A percentile compares a stretch with the other conserved stretches of the same genome.
These are phyloP conservation scores for Stentor roeselii DNA, from an alignment of 73 alveolate species.

Conservation along the genomic window DNA sequence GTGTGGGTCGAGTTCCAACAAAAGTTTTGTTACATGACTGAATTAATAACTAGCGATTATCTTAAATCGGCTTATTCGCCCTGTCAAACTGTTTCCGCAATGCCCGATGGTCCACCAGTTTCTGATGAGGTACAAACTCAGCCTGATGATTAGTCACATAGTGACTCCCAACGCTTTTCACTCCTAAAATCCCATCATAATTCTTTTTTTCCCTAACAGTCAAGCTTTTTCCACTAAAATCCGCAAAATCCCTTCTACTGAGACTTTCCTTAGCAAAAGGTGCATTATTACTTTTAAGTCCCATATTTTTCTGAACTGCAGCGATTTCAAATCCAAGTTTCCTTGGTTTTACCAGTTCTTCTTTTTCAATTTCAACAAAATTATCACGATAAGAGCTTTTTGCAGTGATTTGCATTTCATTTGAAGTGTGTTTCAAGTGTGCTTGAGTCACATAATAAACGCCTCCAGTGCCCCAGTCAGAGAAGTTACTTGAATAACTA, in stretches of 20 bases:
- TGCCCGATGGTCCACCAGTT: background rate
- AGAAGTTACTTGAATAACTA: background rate
- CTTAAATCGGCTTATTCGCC: background rate
- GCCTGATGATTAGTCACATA: background rate
- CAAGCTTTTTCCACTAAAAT: background rate
- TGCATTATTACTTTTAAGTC: background rate
- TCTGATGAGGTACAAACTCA: background rate
- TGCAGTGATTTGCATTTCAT: background rate
- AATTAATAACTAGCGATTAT: too few relatives aligned
- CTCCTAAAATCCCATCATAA: background rate
- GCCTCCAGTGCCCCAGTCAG: slow-evolving; percentile 11
- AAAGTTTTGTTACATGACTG: background rate
- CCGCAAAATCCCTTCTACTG: slow-evolving; percentile 11
- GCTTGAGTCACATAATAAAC: slow-evolving; percentile 23
- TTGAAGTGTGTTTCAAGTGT: background rate
- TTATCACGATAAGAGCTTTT: background rate
- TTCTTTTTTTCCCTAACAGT: background rate
- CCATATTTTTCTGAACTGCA: background rate
- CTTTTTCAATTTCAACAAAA: background rate
- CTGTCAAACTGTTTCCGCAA: background rate
- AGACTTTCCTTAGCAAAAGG: background rate
- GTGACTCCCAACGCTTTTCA: background rate
- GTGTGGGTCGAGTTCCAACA: background rate
- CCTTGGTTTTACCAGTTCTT: background rate
- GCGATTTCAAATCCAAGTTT: background rate